phyloP scores from a whole-genome alignment of 192 early-diverging fungal genomes.

The Backusella mclennaniae region DNA sequence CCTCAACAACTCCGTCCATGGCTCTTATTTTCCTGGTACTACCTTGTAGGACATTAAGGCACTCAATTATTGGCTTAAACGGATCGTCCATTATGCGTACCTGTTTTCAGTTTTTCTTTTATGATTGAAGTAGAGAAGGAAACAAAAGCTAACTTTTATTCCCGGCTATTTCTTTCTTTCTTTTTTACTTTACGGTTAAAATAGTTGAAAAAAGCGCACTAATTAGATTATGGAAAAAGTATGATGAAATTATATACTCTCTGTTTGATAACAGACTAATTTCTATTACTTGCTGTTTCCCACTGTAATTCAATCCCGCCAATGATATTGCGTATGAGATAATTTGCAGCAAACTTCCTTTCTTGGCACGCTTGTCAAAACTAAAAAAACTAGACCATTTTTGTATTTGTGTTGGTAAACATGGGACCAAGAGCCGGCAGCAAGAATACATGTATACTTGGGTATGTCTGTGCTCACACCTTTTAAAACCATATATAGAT shows the following conservation, averaged over 20 bases:
- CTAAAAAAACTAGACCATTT: background rate
- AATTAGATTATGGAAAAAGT: background rate
- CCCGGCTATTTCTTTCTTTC: background rate
- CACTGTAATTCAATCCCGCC: background rate
- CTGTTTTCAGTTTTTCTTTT: background rate
- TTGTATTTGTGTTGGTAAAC: background rate
- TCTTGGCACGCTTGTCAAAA: background rate
- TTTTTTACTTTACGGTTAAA: background rate
- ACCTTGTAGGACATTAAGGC: background rate
- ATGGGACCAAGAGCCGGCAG: background rate
- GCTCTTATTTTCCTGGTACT: background rate
- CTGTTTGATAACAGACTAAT: background rate
- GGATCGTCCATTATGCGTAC: background rate
- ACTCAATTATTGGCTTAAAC: conserved; percentile 7
- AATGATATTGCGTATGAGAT: background rate
- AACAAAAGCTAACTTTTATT: background rate
- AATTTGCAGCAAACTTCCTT: conserved; percentile 4
- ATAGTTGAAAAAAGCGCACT: background rate
- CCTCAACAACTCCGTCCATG: background rate
- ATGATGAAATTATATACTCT: background rate
- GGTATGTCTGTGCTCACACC: background rate
- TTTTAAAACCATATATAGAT: background rate
- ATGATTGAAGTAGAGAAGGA: background rate
- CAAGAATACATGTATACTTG: background rate
- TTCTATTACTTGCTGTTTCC: background rate